phyloP scores from a whole-genome alignment of 1,139 yeast genomes.

The Yamadazyma buinensis region DNA sequence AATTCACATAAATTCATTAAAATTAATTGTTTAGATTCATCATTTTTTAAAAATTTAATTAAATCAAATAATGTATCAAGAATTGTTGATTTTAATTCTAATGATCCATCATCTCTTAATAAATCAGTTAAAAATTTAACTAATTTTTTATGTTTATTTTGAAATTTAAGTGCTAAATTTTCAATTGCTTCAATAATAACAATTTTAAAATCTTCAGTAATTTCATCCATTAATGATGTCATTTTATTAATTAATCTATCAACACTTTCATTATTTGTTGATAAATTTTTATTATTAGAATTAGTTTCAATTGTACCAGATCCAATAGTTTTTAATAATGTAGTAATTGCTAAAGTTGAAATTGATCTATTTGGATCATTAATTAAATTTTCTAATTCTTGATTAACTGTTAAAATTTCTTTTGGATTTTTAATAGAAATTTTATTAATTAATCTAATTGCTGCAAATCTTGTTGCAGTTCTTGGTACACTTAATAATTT shows the following conservation, averaged over 20 bases:
- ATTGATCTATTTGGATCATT: slow-evolving; percentile 87
- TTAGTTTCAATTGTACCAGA: slow-evolving; percentile 45
- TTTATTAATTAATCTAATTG: slow-evolving; percentile 83
- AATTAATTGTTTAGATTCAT: slow-evolving; percentile 73
- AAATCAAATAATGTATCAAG: slow-evolving; percentile 89
- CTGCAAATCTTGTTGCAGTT: slow-evolving; percentile 86
- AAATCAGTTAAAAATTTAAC: slow-evolving; percentile 78
- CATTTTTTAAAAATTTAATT: slow-evolving; percentile 77
- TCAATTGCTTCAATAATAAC: slow-evolving; percentile 94
- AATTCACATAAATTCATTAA: slow-evolving; percentile 90
- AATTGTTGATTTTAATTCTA: slow-evolving; percentile 77
- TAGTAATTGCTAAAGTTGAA: slow-evolving; percentile 98
- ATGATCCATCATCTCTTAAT: slow-evolving; percentile 88
- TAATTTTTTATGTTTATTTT: slow-evolving; percentile 81
- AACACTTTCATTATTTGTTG: slow-evolving; percentile 54
- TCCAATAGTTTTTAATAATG: slow-evolving; percentile 91
- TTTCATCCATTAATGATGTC: slow-evolving; percentile 87
- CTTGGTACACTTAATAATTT: slow-evolving; percentile 83
- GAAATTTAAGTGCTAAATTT: slow-evolving; percentile 88
- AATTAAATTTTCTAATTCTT: slow-evolving; percentile 81
- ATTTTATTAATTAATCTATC: slow-evolving; percentile 86
- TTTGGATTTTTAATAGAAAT: slow-evolving; percentile 83
- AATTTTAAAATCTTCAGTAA: slow-evolving; percentile 91
- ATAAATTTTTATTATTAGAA: slow-evolving; percentile 23
- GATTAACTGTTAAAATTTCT: slow-evolving; percentile 63